Conservation (phyloP, 2,329 filamentous ascomycete species). For the Nannizzia gypsea region DNA sequence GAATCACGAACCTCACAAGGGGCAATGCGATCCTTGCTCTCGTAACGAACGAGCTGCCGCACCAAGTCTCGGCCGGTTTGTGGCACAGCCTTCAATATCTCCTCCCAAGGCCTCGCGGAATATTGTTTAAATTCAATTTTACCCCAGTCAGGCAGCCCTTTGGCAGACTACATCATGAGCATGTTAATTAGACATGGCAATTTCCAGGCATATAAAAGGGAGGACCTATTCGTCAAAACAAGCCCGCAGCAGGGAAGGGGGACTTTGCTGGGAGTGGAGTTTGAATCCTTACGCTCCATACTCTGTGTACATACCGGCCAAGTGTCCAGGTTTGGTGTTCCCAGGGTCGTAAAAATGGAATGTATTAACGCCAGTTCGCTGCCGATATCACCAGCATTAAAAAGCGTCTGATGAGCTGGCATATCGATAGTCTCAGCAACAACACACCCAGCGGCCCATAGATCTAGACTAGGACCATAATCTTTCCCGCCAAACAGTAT, state of each 20-base stretch:
- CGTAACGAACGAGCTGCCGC: constrained; percentile 56
- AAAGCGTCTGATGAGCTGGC: constrained; percentile 49
- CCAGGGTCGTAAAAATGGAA: constrained; percentile 83
- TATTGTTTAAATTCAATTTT: constrained; percentile 72
- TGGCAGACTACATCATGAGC: constrained; percentile 22
- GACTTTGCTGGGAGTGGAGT: not conserved
- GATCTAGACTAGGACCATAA: constrained; percentile 64
- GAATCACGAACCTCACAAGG: constrained; percentile 41
- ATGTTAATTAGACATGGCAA: not conserved
- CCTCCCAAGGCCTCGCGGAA: constrained; percentile 53
- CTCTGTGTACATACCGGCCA: constrained; percentile 58
- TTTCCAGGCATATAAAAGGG: not conserved
- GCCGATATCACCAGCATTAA: constrained; percentile 79
- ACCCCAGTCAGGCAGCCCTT: constrained; percentile 69
- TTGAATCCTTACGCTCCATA: not conserved
- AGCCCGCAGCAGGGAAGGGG: constrained; percentile 1
- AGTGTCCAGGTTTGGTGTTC: constrained; percentile 63
- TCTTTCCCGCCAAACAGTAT: constrained; percentile 69
- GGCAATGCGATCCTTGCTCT: constrained; percentile 54
- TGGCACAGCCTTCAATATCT: constrained; percentile 52
- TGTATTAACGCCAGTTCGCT: constrained; percentile 84
- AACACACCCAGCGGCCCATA: constrained; percentile 81
- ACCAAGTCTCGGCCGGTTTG: constrained; percentile 54
- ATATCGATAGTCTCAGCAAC: constrained; percentile 58
- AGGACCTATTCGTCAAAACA: not conserved